A percentile compares a stretch with the other conserved stretches of the same genome.
Conservation (phyloP, 768 basidiomycete genomes). For the Hericium rajendrae region DNA sequence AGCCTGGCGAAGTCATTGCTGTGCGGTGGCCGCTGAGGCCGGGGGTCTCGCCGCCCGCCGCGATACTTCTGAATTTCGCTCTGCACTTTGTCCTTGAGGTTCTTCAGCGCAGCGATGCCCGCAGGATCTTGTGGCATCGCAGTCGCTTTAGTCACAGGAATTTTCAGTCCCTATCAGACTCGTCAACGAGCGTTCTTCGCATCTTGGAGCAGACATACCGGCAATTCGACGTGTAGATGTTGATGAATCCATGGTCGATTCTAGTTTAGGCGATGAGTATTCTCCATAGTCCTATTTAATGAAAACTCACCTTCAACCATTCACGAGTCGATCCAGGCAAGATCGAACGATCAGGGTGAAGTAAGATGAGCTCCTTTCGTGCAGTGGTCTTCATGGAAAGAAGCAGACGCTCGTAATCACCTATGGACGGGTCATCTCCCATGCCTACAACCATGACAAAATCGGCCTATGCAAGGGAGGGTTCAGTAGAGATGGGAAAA, state of each 20-base stretch:
- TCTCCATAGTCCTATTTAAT: neutral
- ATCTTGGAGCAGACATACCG: conserved; percentile 33
- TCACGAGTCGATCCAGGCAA: conserved; percentile 85
- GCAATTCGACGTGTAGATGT: conserved; percentile 90
- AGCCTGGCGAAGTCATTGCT: conserved; percentile 88
- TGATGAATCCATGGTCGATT: conserved; percentile 94
- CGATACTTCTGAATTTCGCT: conserved; percentile 84
- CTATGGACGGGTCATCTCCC: conserved; percentile 83
- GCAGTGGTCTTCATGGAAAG: conserved; percentile 97
- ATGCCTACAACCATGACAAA: conserved; percentile 90
- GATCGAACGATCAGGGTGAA: conserved; percentile 88
- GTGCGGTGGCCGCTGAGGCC: conserved; percentile 71
- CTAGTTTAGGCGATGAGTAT: conserved; percentile 28
- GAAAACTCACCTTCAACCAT: conserved; percentile 74
- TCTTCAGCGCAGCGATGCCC: conserved; percentile 81
- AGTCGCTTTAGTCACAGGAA: conserved; percentile 49
- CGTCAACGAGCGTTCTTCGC: neutral
- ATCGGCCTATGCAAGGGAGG: conserved; percentile 50
- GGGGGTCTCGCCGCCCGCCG: conserved; percentile 46
- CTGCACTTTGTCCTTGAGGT: conserved; percentile 88
- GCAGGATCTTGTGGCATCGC: conserved; percentile 67
- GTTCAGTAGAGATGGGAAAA: too few species aligned
- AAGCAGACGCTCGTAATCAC: conserved; percentile 90
- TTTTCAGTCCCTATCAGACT: conserved; percentile 55
- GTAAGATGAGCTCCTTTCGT: conserved; percentile 89